Base-by-base conservation (phyloP, 108 stramenopile genomes). In the Cyclotella choctawhatcheeana region DNA sequence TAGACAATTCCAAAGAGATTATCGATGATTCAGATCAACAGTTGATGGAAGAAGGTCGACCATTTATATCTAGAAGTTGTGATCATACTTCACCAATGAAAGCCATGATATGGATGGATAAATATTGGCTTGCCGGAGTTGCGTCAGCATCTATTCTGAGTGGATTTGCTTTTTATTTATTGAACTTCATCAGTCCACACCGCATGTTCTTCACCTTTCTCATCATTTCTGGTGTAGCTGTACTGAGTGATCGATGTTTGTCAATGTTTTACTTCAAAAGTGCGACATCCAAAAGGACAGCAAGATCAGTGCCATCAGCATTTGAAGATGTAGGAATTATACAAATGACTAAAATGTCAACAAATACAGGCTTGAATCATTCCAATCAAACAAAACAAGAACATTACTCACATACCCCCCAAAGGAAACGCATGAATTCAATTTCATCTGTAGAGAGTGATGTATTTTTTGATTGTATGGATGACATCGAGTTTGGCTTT, bases 401-500 rank as follows among this genome's bases (percentile, higher is more conserved):
- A 0, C 29, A 6, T 10, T 30, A 27, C 1, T 31, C 10, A 1
- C 29, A 3, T 31, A 12, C 55, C 4, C 55, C 55, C 22, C 58
- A 50, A 5, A 59, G 73, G 51, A 37, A 16, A 44, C 62, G 73
- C 5, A 37, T 58, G 40, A 32, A 74, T 58, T 66, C 73, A 5
- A 40, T 32, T 33, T 43, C 44, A 5, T 50, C 73, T 34, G 54
- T 65, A 10, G 64, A 61, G 45, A 56, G 55, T 59, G 73, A 74
- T 2, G 27, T 66, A 50, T 74, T 74, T 31, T 74, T 74, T 58
- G 73, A 74, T 40, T 74, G 73, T 30, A 56, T 74, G 54, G 73
- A 74, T 45, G 73, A 74, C 33, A 66, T 74, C 16, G 64, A 74
- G 45, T 44, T 74, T 4, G 73, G 58, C 14, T 24, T 40, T 8